Percentiles rank a stretch among this genome's conserved stretches.
These are phyloP conservation scores for Pseudocercospora macadamiae DNA, from an alignment of 2,329 filamentous ascomycete species.

Conservation along the genomic window DNA sequence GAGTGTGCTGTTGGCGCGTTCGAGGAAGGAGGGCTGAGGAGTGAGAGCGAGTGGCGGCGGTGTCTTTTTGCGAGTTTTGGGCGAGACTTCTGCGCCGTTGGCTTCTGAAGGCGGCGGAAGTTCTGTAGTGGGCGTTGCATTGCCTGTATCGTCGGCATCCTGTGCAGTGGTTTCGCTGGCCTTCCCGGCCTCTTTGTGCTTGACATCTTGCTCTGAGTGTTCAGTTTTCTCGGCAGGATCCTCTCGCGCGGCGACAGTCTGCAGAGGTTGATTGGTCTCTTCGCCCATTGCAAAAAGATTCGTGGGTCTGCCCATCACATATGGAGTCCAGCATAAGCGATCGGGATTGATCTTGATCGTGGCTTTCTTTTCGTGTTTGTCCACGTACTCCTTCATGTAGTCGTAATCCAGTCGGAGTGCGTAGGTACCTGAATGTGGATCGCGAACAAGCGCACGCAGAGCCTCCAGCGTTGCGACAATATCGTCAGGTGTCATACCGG, in stretches of 20 bases:
- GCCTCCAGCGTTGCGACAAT: constrained; percentile 93
- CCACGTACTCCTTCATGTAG: constrained; percentile 85
- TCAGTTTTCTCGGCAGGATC: constrained; percentile 60
- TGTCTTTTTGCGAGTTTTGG: constrained; percentile 30
- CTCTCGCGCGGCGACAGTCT: constrained; percentile 77
- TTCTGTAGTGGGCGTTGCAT: constrained; percentile 25
- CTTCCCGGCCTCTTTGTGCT: constrained; percentile 43
- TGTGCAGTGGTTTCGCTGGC: constrained; percentile 15
- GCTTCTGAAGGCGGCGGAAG: constrained; percentile 24
- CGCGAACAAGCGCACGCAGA: constrained; percentile 82
- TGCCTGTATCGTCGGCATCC: constrained; percentile 18
- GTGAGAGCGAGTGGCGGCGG: constrained; percentile 32
- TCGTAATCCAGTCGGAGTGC: constrained; percentile 83
- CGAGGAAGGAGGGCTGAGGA: constrained; percentile 33
- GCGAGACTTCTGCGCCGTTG: constrained; percentile 25
- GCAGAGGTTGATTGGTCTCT: constrained; percentile 54
- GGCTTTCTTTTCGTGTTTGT: constrained; percentile 84
- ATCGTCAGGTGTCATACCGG: constrained; percentile 94
- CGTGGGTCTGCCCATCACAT: constrained; percentile 79
- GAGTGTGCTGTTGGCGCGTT: constrained; percentile 7
- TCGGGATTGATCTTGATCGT: constrained; percentile 83
- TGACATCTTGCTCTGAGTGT: constrained; percentile 48
- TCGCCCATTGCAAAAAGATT: constrained; percentile 42
- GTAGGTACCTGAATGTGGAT: constrained; percentile 85
- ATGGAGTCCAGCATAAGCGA: constrained; percentile 90